Evolutionary conservation across 306 rosid species (phyloP).

Genomic region (Cicer arietinum): DNA sequence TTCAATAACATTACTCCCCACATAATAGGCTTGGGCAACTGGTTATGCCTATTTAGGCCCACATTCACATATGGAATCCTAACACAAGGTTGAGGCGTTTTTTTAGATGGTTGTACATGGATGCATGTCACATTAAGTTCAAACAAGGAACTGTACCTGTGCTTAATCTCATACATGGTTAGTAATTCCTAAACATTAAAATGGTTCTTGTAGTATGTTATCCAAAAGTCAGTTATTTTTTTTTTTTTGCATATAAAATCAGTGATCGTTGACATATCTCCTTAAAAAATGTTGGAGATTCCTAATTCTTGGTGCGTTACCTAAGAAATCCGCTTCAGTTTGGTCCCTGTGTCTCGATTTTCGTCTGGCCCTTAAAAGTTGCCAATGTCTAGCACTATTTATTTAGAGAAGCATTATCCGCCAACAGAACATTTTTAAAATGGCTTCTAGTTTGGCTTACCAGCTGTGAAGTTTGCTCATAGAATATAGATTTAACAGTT

Average conservation of each 20-base stretch:
- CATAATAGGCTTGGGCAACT: neutral
- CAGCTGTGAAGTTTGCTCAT: slow-evolving; percentile 9
- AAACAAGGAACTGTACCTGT: neutral
- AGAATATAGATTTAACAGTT: slow-evolving; percentile 2
- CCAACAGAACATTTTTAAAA: slow-evolving; percentile 6
- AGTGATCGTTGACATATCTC: slow-evolving; percentile 3
- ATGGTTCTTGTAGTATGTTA: slow-evolving; percentile 20
- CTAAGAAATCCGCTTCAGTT: slow-evolving; percentile 27
- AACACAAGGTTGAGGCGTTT: neutral
- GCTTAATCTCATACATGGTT: slow-evolving; percentile 27
- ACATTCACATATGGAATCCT: neutral
- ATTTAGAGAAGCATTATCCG: slow-evolving; percentile 8
- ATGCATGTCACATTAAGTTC: slow-evolving; percentile 23
- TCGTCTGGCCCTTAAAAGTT: slow-evolving; percentile 12
- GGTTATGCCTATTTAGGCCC: neutral
- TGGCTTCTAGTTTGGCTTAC: slow-evolving; percentile 33
- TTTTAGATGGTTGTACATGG: slow-evolving; percentile 24
- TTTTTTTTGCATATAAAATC: neutral
- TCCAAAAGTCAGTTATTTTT: neutral
- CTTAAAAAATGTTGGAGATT: slow-evolving; percentile 12
- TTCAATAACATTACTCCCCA: neutral
- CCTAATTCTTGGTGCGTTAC: slow-evolving; percentile 24
- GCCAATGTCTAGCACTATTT: neutral
- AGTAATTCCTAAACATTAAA: slow-evolving; percentile 10
- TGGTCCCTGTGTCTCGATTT: neutral